Evolutionary conservation across 78 protist genomes (phyloP).

Genomic region (Bigelowiella natans): DNA sequence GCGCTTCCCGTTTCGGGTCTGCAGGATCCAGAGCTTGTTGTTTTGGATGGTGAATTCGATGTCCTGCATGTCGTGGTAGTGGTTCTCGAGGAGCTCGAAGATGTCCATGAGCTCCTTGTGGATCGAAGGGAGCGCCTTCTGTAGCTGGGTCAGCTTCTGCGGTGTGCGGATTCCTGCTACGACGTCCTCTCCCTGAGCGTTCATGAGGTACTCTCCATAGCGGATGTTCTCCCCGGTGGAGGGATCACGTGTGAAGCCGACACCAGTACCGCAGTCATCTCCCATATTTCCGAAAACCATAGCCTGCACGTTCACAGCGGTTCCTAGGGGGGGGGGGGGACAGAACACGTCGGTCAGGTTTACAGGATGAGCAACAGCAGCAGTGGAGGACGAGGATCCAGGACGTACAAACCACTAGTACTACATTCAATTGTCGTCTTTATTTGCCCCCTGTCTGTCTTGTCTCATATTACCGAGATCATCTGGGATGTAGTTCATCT

Average conservation of each 20-base stretch:
- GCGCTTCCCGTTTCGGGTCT: constrained; percentile 59
- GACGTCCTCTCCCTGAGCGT: constrained; percentile 88
- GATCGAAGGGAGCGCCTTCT: not conserved
- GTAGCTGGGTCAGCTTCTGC: not conserved
- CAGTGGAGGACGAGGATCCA: too few relatives aligned
- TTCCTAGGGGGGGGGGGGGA: too few relatives aligned
- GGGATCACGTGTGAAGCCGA: constrained; percentile 69
- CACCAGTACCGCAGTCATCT: constrained; percentile 64
- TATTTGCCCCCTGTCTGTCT: too few relatives aligned
- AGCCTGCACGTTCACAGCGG: constrained; percentile 65
- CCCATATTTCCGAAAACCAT: constrained; percentile 64
- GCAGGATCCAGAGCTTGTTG: constrained; percentile 62
- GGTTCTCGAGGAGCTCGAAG: constrained; percentile 26
- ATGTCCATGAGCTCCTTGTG: constrained; percentile 23
- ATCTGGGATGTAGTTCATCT: constrained; percentile 26
- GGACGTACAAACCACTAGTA: too few relatives aligned
- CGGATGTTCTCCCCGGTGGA: constrained; percentile 51
- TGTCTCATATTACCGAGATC: too few relatives aligned
- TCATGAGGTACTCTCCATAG: constrained; percentile 73
- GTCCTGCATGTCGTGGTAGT: constrained; percentile 57
- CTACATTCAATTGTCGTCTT: too few relatives aligned
- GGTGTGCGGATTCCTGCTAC: constrained; percentile 81
- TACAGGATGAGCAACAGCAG: too few relatives aligned
- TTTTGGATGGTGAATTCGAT: constrained; percentile 72
- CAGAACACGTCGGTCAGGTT: too few relatives aligned